Base-by-base conservation (phyloP, 2,329 filamentous ascomycete genomes). In the Talaromyces sp. region DNA sequence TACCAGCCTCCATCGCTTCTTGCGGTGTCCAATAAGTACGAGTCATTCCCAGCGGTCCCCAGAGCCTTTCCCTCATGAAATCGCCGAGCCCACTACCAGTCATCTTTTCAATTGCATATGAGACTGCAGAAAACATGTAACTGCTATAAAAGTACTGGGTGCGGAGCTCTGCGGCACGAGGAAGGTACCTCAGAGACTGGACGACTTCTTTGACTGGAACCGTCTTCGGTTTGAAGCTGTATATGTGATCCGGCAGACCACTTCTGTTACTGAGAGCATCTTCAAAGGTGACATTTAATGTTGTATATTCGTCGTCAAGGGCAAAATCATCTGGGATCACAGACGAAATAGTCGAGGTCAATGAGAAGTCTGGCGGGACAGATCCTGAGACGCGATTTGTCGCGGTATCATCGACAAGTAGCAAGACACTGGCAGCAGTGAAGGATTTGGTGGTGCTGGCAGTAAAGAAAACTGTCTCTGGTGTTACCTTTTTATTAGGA, bases 381-480 rank as follows among this genome's bases (percentile, higher is more conserved):
- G 53, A 41, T 9, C 11, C 9, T 52, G 24, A 27, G 26, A 8
- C 17, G 53, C 21, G 14, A 55, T 43, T 13, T 4, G 31, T 17
- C 35, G 32, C 24, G 24, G 27, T 21, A 9, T 55, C 53, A 7
- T 55, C 53, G 4, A 55, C 32, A 29, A 55, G 53, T 27, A 55
- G 53, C 2, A 32, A 43, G 29, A 55, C 53, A 24, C 53, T 55
- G 35, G 53, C 53, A 27, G 53, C 53, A 55, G 53, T 55, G 11
- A 55, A 55, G 21, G 53, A 55, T 32, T 55, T 55, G n/a, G 53
- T 55, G 10, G 53, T 55, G 53, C 53, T 55, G 10, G 53, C 53
- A 1, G 53, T 55, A 24, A 55, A 55, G 21, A 55, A 55, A 17
- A 55, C 53, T 26, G 53, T 55, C 26, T 55, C 53, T 26, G 53